Base-by-base conservation (phyloP, 2,329 filamentous ascomycete species). In the Hypocrella siamensis region DNA sequence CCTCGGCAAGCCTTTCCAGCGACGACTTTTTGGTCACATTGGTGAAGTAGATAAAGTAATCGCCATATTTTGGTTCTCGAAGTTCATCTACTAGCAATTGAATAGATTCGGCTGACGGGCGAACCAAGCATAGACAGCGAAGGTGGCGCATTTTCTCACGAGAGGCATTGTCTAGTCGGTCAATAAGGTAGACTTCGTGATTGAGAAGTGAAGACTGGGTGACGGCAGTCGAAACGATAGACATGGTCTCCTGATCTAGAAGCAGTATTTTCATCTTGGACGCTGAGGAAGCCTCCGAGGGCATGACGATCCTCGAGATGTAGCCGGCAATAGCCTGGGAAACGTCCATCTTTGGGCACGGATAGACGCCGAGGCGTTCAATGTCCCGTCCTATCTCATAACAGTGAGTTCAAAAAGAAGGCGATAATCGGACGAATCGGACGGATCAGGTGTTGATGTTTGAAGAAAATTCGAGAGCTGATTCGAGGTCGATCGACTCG, bases 231-330 rank as follows among this genome's bases (percentile, higher is more conserved):
- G 92, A 98, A 15, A 94, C 75, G 43, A 96, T 93, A 12, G 83
- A 74, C 16, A 96, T 79, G 42, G 90, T 98, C 57, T 96, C 90
- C 58, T 74, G 79, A 56, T 98, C 90, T 45, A 98, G 65, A 40
- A 98, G 64, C 35, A 98, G 63, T 38, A 96, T 90, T 74, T 98
- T 98, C 90, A 98, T 98, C 65, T 94, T 96, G 26, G 82, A 72
- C 16, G 82, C 77, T 31, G 73, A 65, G 48, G 63, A 67, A 58
- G 93, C 85, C 48, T 82, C 82, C 15, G 46, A 41, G 28, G 53
- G 47, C 42, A 83, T 79, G 54, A 96, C 77, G 75, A 98, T 93
- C 70, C 86, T 93, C 54, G 79, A 79, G 66, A 98, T 79, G 65
- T 98, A 98, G 60, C 84, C 81, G 46, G 86, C 79, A 51, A 94